Percentiles rank a stretch among this genome's conserved stretches.
Evolutionary conservation across 177 flowering plant genomes (phyloP).

Genomic region (Vitis hybrid): DNA sequence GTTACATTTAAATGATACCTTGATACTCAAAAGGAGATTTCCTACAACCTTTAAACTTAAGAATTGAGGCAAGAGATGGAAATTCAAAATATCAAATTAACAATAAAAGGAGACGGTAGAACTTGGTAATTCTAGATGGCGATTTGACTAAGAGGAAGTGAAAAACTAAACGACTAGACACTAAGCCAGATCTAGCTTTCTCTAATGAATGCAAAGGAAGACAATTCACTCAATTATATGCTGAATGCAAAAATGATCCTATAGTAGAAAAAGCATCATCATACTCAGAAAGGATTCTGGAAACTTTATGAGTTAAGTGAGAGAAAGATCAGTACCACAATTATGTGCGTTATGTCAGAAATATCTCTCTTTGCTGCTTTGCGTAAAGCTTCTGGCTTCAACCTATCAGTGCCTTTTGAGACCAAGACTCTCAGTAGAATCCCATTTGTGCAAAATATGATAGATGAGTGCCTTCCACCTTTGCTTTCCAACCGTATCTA

Average conservation of each 20-base stretch:
- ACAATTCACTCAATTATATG: neutral
- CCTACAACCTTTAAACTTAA: too few species aligned
- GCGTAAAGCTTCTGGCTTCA: slow-evolving; percentile 24
- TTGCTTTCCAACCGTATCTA: slow-evolving; percentile 89
- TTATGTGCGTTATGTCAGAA: slow-evolving; percentile 74
- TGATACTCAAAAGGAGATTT: too few species aligned
- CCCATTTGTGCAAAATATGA: slow-evolving; percentile 95
- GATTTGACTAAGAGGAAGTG: too few species aligned
- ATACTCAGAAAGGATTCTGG: neutral
- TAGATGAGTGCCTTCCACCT: slow-evolving; percentile 86
- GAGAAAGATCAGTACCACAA: slow-evolving; percentile 66
- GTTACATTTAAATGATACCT: too few species aligned
- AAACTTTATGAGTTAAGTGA: neutral
- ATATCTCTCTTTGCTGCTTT: slow-evolving; percentile 19
- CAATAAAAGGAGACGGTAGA: too few species aligned
- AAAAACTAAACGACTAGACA: too few species aligned
- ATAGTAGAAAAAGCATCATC: neutral
- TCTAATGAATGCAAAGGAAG: neutral
- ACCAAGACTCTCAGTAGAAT: slow-evolving; percentile 75
- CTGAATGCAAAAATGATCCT: neutral
- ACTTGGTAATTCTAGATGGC: too few species aligned
- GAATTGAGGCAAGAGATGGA: too few species aligned
- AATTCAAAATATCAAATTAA: too few species aligned
- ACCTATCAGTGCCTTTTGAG: slow-evolving; percentile 34
- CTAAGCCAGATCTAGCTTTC: too few species aligned